Base-by-base conservation (phyloP, 2,329 filamentous ascomycete genomes). In the Alternaria atra region DNA sequence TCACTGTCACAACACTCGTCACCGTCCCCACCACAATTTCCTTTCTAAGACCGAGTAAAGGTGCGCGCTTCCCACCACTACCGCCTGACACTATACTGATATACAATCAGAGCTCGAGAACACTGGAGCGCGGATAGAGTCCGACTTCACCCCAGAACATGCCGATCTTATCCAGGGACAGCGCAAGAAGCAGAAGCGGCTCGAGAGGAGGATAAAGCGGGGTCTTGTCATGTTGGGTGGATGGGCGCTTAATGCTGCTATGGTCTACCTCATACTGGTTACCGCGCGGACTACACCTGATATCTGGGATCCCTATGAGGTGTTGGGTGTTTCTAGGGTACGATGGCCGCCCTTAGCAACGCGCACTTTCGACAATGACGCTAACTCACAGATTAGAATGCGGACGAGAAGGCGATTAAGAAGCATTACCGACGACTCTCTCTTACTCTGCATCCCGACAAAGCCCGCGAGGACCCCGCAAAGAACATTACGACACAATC, bases 251-350 rank as follows among this genome's bases (percentile, higher is more conserved):
- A 97, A 98, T 84, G 91, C 85, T 50, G 92, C 90, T 79, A 98
- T 98, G 93, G 84, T 91, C 29, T 99, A 98, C 79, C 85, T 99
- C 62, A 97, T 98, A 76, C 78, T 89, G 61, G 89, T 91, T 51
- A 95, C 93, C 57, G 87, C 91, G 70, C 87, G 87, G 58, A 88
- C 88, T 1, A 80, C 85, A 30, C 86, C 89, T 48, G 93, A 95
- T 81, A 86, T 97, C 58, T 99, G 94, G 92, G 96, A 99, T 80
- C 95, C 95, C 1, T 99, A 98, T 81, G 92, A 97, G 69, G 96
- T 99, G 71, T 83, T 99, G 58, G 92, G 92, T 46, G 86, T 99
- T 58, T 88, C 91, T 69, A 91, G 94, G 80, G 91, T 93, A 83
- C 71, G 85, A 73, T 52, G 10, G 46, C 55, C 30, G 25, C 25